phyloP scores from a whole-genome alignment of 2,329 filamentous ascomycete genomes.

The Helminthosporium solani region DNA sequence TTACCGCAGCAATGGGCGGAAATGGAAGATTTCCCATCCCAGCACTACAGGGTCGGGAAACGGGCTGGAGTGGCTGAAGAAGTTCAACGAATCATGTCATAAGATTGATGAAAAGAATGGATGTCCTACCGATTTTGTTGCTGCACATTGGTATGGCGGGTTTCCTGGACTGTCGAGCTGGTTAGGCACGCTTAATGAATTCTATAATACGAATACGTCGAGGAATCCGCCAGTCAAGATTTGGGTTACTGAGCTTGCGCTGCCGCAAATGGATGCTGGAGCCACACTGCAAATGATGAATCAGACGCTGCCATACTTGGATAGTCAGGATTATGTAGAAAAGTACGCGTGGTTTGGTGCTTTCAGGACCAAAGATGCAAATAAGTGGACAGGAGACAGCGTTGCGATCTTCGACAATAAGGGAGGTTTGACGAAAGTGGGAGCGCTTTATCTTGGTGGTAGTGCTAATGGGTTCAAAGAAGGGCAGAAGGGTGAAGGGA shows the following conservation, averaged over 20 bases:
- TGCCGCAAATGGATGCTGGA: conserved; percentile 55
- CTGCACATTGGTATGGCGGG: conserved; percentile 61
- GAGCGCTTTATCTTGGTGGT: conserved; percentile 35
- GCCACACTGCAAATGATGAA: conserved; percentile 70
- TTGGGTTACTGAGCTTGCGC: conserved; percentile 79
- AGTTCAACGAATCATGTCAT: conserved; percentile 64
- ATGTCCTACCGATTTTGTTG: conserved; percentile 53
- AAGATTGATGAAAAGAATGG: conserved; percentile 40
- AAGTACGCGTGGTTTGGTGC: conserved; percentile 40
- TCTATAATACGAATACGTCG: conserved; percentile 52
- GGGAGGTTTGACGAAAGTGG: conserved; percentile 34
- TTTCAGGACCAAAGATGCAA: conserved; percentile 34
- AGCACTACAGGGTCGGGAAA: conserved; percentile 63
- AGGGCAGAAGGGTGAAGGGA: conserved; percentile 34
- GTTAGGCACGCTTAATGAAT: conserved; percentile 60
- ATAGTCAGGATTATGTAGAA: conserved; percentile 54
- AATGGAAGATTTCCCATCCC: conserved; percentile 66
- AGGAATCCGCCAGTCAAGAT: conserved; percentile 49
- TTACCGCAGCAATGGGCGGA: conserved; percentile 59
- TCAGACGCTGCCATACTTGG: conserved; percentile 65
- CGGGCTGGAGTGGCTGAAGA: conserved; percentile 67
- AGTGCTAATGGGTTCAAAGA: conserved; percentile 22
- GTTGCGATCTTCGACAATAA: conserved; percentile 37
- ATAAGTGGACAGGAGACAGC: conserved; percentile 39
- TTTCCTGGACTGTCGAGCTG: conserved; percentile 68